phyloP scores from a whole-genome alignment of 371 early-diverging fungal species.

The Capniomyces stellatus region DNA sequence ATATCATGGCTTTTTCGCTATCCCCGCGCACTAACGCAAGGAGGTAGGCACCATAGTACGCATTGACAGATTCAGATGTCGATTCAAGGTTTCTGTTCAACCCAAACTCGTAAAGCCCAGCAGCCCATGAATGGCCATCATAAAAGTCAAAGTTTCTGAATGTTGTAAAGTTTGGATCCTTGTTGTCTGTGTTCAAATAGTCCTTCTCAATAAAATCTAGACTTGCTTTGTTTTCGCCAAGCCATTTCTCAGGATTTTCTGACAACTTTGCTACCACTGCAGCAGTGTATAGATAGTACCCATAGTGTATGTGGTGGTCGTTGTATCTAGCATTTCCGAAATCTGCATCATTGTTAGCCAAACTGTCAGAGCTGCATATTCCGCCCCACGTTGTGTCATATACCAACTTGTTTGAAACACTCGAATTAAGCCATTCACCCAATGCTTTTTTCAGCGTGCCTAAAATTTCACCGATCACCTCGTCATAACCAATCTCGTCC shows the following conservation, averaged over 20 bases:
- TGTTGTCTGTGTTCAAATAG: constrained; percentile 36
- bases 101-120: constrained; percentile 40
- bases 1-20: constrained; percentile 6
- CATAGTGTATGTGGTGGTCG: constrained; percentile 72
- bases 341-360: constrained; percentile 23
- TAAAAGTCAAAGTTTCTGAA: constrained; percentile 55
- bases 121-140: constrained; percentile 68
- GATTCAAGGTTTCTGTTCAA: constrained; percentile 63
- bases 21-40: constrained; percentile 12
- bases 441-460: constrained; percentile 28
- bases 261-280: constrained; percentile 46
- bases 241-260: constrained; percentile 27
- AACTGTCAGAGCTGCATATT: constrained; percentile 31
- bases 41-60: constrained; percentile 49
- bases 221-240: constrained; percentile 21
- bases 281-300: constrained; percentile 43
- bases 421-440: constrained; percentile 29
- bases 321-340: constrained; percentile 41
- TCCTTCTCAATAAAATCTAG: constrained; percentile 21
- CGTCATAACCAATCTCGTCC: constrained; percentile 24
- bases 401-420: constrained; percentile 28
- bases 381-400: constrained; percentile 52
- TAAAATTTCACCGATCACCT: constrained; percentile 22
- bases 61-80: constrained; percentile 54
- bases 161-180: constrained; percentile 37